Conservation (phyloP, 306 rosid genomes). For the Dryas octopetala region DNA sequence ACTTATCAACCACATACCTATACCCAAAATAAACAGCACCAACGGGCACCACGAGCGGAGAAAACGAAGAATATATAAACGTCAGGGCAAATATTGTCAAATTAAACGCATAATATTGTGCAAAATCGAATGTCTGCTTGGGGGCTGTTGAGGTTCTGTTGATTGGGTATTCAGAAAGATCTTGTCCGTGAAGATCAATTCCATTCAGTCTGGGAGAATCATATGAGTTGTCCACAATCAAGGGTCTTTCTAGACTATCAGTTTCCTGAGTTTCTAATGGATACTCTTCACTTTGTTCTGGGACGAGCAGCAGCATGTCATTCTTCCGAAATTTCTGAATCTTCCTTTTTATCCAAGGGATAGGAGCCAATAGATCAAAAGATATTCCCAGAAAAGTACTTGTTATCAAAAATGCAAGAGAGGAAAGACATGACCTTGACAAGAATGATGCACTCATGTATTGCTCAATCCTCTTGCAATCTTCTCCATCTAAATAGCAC, state of each 20-base stretch:
- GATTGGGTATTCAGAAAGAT: slow-evolving; percentile 70
- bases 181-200: slow-evolving; percentile 57
- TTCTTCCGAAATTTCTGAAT: slow-evolving; percentile 75
- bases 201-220: slow-evolving; percentile 49
- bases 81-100: slow-evolving; percentile 93
- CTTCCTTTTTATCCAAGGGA: slow-evolving; percentile 92
- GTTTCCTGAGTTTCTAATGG: slow-evolving; percentile 69
- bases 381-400: slow-evolving; percentile 96
- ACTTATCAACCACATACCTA: slow-evolving; percentile 92
- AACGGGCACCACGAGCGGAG: slow-evolving; percentile 92
- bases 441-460: slow-evolving; percentile 92
- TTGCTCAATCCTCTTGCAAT: slow-evolving; percentile 96
- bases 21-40: slow-evolving; percentile 90
- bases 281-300: slow-evolving; percentile 85
- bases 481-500: slow-evolving; percentile 91
- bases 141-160: slow-evolving; percentile 86
- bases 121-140: slow-evolving; percentile 88
- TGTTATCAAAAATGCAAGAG: slow-evolving; percentile 87
- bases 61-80: slow-evolving; percentile 74
- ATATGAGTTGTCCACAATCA: slow-evolving; percentile 46
- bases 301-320: slow-evolving; percentile 95
- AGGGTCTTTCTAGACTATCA: slow-evolving; percentile 67
- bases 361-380: slow-evolving; percentile 85
- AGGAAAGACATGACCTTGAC: slow-evolving; percentile 91
- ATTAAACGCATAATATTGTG: slow-evolving; percentile 93